phyloP scores from a whole-genome alignment of 495 filamentous ascomycete genomes.

The Aeminium ludgeri region DNA sequence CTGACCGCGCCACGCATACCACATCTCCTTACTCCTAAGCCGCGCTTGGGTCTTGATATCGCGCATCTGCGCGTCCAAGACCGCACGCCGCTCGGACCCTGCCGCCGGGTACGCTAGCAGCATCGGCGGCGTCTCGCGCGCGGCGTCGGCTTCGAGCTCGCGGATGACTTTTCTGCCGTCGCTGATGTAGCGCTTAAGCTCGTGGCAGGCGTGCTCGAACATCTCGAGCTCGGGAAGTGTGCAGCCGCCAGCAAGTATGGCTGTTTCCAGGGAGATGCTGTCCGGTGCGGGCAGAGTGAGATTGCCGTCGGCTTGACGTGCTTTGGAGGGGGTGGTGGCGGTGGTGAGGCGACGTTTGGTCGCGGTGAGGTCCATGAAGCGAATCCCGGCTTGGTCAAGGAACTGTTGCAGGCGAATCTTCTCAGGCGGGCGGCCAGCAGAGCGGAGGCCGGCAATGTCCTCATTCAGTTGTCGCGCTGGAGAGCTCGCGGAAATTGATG shows the following conservation, averaged over 20 bases:
- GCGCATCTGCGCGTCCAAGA: slow-evolving; percentile 94
- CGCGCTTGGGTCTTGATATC: slow-evolving; percentile 87
- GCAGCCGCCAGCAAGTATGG: slow-evolving; percentile 77
- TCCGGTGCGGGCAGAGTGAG: slow-evolving; percentile 25
- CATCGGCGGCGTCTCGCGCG: slow-evolving; percentile 72
- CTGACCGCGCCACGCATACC: slow-evolving; percentile 96
- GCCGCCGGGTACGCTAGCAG: slow-evolving; percentile 84
- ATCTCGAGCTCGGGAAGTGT: slow-evolving; percentile 84
- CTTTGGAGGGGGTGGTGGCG: slow-evolving; percentile 32
- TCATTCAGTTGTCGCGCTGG: slow-evolving; percentile 9
- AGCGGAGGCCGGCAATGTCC: neutral
- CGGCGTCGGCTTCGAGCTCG: slow-evolving; percentile 74
- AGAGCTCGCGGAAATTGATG: neutral
- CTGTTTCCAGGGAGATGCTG: slow-evolving; percentile 44
- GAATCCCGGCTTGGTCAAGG: slow-evolving; percentile 83
- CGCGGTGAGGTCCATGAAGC: slow-evolving; percentile 88
- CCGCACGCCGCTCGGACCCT: slow-evolving; percentile 58
- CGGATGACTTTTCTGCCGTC: slow-evolving; percentile 75
- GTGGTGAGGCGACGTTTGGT: slow-evolving; percentile 82
- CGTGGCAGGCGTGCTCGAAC: slow-evolving; percentile 87
- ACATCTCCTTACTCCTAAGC: slow-evolving; percentile 77
- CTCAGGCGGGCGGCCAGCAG: slow-evolving; percentile 25
- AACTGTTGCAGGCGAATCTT: slow-evolving; percentile 82
- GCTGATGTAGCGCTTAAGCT: slow-evolving; percentile 85
- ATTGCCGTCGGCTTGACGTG: slow-evolving; percentile 12